A percentile compares a stretch with the other conserved stretches of the same genome.
Evolutionary conservation across 352 stramenopile genomes (phyloP).

Genomic region (Phytophthora litchii): DNA sequence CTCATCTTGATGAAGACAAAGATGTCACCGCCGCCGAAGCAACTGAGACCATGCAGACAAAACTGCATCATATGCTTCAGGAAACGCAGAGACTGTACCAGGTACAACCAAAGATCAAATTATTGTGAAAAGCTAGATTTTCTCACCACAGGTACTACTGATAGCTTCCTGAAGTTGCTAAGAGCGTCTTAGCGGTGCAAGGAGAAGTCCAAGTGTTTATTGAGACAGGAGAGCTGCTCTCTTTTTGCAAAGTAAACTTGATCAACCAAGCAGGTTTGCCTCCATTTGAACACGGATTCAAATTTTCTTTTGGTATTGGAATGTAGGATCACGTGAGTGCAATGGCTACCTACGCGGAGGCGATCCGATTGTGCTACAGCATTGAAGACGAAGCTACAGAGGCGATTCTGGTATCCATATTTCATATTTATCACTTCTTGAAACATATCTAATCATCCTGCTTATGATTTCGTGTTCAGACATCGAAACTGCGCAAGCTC

Average conservation of each 20-base stretch:
- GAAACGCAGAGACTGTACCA: constrained; percentile 46
- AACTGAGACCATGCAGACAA: constrained; percentile 18
- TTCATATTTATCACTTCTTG: background rate
- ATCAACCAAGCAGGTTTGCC: background rate
- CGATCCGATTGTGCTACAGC: constrained; percentile 51
- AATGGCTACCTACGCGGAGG: constrained; percentile 40
- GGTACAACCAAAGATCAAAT: constrained; percentile 4
- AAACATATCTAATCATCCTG: background rate
- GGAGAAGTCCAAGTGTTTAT: constrained; percentile 56
- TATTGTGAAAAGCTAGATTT: background rate
- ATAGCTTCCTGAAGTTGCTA: constrained; percentile 38
- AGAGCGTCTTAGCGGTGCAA: constrained; percentile 32
- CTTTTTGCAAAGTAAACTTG: constrained; percentile 33
- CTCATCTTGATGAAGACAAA: constrained; percentile 4
- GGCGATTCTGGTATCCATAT: constrained; percentile 36
- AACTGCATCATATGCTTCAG: constrained; percentile 28
- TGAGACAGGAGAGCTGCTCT: constrained; percentile 49
- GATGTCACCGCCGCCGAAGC: background rate
- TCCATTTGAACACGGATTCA: background rate
- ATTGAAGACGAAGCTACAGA: constrained; percentile 56
- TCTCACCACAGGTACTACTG: background rate
- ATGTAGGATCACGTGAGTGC: constrained; percentile 40
- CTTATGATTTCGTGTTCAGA: constrained; percentile 27
- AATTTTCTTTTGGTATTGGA: background rate
- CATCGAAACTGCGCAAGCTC: constrained; percentile 44